phyloP scores from a whole-genome alignment of 75 land plant species.

The Sequoia sempervirens region DNA sequence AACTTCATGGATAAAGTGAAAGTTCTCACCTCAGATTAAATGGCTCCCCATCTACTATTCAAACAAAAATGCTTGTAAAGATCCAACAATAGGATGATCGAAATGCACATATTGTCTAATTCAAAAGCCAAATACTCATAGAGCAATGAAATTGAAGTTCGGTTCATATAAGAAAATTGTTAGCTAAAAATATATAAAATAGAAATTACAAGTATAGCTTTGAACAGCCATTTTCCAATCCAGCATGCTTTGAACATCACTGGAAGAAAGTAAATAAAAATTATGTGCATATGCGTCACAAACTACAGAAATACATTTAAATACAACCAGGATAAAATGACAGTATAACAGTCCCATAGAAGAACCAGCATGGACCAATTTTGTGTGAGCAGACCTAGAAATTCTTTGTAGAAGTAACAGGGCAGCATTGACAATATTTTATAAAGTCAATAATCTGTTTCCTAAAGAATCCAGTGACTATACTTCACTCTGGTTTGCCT shows the following conservation, averaged over 20 bases:
- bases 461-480: conserved; percentile 20
- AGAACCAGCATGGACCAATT: not conserved
- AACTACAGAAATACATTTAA: not conserved
- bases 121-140: not conserved
- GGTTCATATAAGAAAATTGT: not conserved
- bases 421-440: conserved; percentile 37
- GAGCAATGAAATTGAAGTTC: not conserved
- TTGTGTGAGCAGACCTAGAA: conserved; percentile 67
- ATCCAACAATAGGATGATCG: not conserved
- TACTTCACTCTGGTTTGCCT: conserved; percentile 30
- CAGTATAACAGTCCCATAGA: not conserved
- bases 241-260: not conserved
- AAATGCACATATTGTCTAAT: not conserved
- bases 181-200: not conserved
- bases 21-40: not conserved
- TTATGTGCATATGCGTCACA: not conserved
- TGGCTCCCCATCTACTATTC: not conserved
- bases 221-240: not conserved
- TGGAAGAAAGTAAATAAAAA: not conserved
- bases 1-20: not conserved
- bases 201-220: not conserved
- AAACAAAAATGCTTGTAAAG: not conserved
- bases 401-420: conserved; percentile 68
- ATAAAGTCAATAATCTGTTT: conserved; percentile 37
- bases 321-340: not conserved